phyloP scores from a whole-genome alignment of 108 stramenopile species.

The Licmophora abbreviata region DNA sequence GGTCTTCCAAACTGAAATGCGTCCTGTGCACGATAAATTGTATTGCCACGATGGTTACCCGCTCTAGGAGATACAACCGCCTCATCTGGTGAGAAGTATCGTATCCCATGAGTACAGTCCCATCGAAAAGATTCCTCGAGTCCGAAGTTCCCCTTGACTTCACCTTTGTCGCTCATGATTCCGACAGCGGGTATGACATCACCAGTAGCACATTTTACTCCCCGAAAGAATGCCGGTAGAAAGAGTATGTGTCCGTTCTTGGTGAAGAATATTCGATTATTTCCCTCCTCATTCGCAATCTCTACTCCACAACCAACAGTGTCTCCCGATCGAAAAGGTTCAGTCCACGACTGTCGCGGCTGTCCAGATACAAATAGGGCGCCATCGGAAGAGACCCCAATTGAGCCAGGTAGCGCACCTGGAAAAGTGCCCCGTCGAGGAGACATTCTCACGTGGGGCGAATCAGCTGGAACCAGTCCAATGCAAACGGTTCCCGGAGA shows the following conservation, averaged over 20 bases:
- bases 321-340: constrained; percentile 12
- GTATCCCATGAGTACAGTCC: constrained; percentile 8
- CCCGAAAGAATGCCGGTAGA: constrained; percentile 1
- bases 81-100: background rate
- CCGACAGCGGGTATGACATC: constrained; percentile 3
- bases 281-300: constrained; percentile 6
- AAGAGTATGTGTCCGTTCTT: constrained; percentile 8
- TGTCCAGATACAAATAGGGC: no score
- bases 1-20: background rate
- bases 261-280: constrained; percentile 15
- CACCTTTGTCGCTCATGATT: background rate
- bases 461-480: no score
- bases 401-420: no score
- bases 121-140: constrained; percentile 5
- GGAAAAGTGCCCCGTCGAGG: no score
- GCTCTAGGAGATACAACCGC: background rate
- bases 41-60: background rate
- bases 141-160: constrained; percentile 9
- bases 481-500: no score
- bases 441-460: no score
- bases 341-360: no score
- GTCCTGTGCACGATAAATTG: background rate
- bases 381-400: no score
- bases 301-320: constrained; percentile 21
- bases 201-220: constrained; percentile 3